These are phyloP conservation scores for Colletotrichum nymphaeae DNA, from an alignment of 2,329 filamentous ascomycete species.

Conservation along the genomic window DNA sequence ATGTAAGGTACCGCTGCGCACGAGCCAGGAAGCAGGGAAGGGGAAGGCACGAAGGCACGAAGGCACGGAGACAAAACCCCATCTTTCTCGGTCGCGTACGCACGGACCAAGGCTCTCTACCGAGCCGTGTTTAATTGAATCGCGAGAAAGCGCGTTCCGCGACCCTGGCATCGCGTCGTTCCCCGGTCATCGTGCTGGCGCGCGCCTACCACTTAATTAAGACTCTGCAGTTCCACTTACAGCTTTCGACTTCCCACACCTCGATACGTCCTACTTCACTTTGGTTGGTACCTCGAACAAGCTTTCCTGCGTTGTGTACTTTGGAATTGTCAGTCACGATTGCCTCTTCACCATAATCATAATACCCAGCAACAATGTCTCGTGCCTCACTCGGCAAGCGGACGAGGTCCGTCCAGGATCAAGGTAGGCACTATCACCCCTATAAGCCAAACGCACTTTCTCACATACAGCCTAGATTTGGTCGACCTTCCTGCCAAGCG, in stretches of 20 bases:
- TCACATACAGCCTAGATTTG: conserved; percentile 17
- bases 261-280: conserved; percentile 8
- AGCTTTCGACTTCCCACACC: neutral
- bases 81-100: neutral
- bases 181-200: conserved; percentile 29
- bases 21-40: neutral
- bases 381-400: conserved; percentile 40
- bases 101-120: neutral
- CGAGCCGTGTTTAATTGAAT: conserved; percentile 24
- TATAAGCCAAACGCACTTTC: neutral
- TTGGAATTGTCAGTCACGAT: conserved; percentile 6
- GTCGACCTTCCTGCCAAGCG: conserved; percentile 56
- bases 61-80: no score
- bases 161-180: conserved; percentile 27
- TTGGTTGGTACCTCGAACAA: neutral
- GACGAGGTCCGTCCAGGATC: conserved; percentile 35
- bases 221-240: conserved; percentile 30
- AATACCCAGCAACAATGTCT: conserved; percentile 36
- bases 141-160: conserved; percentile 26
- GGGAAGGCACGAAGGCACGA: no score
- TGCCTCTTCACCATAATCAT: conserved; percentile 10
- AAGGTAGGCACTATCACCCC: conserved; percentile 34
- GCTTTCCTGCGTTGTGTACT: neutral
- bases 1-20: conserved; percentile 5
- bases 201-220: conserved; percentile 34